These are phyloP conservation scores for Heteromeles arbutifolia DNA, from an alignment of 306 rosid genomes.

Conservation along the genomic window DNA sequence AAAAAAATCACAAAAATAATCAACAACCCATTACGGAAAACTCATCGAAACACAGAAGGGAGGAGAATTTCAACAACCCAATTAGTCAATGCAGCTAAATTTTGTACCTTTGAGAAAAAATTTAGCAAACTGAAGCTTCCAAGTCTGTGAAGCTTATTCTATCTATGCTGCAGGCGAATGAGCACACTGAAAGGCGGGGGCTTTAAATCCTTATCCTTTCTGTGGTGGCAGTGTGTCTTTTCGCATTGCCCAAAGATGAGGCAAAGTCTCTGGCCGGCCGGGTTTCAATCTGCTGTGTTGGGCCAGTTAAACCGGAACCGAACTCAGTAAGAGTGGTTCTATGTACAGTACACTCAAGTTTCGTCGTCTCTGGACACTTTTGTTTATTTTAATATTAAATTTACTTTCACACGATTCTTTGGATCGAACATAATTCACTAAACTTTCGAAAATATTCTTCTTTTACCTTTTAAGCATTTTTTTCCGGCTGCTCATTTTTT, in stretches of 20 bases:
- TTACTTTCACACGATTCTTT: no score
- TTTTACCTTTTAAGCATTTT: no score
- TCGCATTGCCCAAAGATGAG: slow-evolving; percentile 13
- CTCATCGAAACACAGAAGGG: slow-evolving; percentile 1
- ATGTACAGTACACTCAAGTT: no score
- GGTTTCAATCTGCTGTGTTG: slow-evolving; percentile 1
- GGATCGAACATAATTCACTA: no score
- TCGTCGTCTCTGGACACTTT: no score
- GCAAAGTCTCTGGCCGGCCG: slow-evolving; percentile 16
- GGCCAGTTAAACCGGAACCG: neutral
- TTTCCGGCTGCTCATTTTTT: no score
- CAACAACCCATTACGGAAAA: slow-evolving; percentile 20
- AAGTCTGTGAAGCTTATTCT: slow-evolving; percentile 21
- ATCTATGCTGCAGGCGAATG: slow-evolving; percentile 27
- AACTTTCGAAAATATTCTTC: no score
- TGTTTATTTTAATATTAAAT: no score
- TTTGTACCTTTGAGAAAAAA: slow-evolving; percentile 7
- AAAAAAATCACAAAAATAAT: slow-evolving; percentile 1
- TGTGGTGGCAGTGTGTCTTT: neutral
- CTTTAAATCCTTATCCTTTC: slow-evolving; percentile 78
- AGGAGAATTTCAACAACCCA: slow-evolving; percentile 13
- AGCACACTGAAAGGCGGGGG: slow-evolving; percentile 57
- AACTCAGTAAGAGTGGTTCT: neutral
- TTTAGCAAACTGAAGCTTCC: neutral
- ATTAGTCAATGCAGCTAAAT: neutral